Conservation (phyloP, 2,329 filamentous ascomycete species). For the Talaromyces sp. region DNA sequence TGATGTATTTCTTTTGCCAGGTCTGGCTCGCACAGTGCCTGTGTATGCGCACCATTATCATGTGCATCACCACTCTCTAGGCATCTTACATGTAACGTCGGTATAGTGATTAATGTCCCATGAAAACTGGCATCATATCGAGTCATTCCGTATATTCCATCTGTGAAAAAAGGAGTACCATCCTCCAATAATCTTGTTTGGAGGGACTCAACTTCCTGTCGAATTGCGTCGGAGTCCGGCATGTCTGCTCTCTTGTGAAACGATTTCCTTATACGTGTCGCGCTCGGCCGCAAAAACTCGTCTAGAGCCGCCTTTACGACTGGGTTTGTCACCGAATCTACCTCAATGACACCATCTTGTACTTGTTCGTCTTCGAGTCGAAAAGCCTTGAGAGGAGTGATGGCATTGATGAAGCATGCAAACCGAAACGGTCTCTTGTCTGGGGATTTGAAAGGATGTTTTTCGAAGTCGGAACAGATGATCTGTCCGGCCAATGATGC, state of each 20-base stretch:
- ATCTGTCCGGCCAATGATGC: constrained; percentile 22
- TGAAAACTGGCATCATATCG: constrained; percentile 15
- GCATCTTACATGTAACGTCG: constrained; percentile 20
- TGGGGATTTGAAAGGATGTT: constrained; percentile 21
- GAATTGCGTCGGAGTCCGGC: constrained; percentile 19
- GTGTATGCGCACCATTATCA: constrained; percentile 18
- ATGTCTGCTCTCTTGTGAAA: constrained; percentile 18
- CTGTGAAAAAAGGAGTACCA: constrained; percentile 18
- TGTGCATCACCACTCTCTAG: constrained; percentile 17
- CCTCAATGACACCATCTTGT: constrained; percentile 16
- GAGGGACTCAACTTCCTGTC: constrained; percentile 16
- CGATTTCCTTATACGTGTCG: constrained; percentile 20
- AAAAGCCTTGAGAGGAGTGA: constrained; percentile 22
- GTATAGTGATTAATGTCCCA: constrained; percentile 20
- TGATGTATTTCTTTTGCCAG: constrained; percentile 20
- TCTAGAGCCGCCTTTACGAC: constrained; percentile 18
- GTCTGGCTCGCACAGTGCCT: constrained; percentile 19
- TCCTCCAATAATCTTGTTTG: constrained; percentile 18
- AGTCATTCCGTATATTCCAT: constrained; percentile 16
- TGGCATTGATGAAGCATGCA: constrained; percentile 22
- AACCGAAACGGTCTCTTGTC: constrained; percentile 22
- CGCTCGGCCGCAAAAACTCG: constrained; percentile 20
- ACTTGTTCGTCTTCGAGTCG: constrained; percentile 16
- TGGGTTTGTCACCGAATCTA: constrained; percentile 13
- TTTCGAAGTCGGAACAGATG: constrained; percentile 17